These are phyloP conservation scores for Talaromyces sp. DNA, from an alignment of 2,329 filamentous ascomycete species.

Conservation along the genomic window DNA sequence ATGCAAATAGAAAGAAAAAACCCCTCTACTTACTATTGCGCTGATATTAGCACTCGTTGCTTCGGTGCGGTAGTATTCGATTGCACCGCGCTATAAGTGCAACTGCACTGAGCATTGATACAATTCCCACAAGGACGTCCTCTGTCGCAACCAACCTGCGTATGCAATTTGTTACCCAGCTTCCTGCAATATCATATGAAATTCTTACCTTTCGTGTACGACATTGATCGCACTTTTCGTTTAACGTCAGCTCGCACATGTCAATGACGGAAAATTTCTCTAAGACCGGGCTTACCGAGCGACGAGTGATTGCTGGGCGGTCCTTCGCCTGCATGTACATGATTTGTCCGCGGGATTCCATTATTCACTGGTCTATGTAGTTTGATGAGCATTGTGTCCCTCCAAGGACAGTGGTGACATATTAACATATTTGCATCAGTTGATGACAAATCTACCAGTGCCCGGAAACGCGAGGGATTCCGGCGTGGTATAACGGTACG, in stretches of 20 bases:
- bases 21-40: not conserved
- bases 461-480: not conserved
- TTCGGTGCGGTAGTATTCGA: too few relatives aligned
- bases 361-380: not conserved
- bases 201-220: slow-evolving; percentile 9
- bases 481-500: too few relatives aligned
- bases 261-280: not conserved
- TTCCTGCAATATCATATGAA: not conserved
- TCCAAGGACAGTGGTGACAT: not conserved
- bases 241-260: not conserved
- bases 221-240: slow-evolving; percentile 10
- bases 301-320: not conserved
- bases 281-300: not conserved
- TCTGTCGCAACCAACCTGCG: slow-evolving; percentile 13
- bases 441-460: not conserved
- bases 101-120: not conserved
- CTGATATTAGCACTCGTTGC: too few relatives aligned
- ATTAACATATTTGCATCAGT: not conserved
- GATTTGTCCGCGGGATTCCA: not conserved
- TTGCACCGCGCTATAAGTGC: too few relatives aligned
- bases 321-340: not conserved
- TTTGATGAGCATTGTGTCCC: not conserved
- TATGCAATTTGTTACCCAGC: not conserved
- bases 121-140: slow-evolving; percentile 8
- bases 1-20: not conserved